Evolutionary conservation across 129 eudicot species (phyloP).

Genomic region (Centrapalus pauciflorus): DNA sequence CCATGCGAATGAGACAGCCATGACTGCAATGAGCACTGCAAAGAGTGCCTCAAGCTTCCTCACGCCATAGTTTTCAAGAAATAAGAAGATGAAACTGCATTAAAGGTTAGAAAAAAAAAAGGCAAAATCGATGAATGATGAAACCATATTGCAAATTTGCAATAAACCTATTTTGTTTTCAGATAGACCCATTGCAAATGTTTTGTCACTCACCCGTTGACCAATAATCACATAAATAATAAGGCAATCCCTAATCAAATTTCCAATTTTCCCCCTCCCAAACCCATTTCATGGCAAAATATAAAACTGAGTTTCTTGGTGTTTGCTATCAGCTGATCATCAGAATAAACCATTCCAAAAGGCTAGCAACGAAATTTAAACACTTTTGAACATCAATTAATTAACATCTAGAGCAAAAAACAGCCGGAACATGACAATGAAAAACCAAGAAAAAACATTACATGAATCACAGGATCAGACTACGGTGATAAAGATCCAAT

Average conservation of each 20-base stretch:
- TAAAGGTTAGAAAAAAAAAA: neutral
- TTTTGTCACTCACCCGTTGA: too few relatives aligned
- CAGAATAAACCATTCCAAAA: too few relatives aligned
- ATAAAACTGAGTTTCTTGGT: too few relatives aligned
- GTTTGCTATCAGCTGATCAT: too few relatives aligned
- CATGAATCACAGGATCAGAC: neutral
- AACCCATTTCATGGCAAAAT: too few relatives aligned
- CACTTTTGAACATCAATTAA: too few relatives aligned
- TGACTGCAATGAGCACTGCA: slow-evolving; percentile 72
- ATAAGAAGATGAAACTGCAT: slow-evolving; percentile 78
- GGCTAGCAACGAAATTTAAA: too few relatives aligned
- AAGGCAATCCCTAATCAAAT: too few relatives aligned
- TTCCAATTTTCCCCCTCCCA: too few relatives aligned
- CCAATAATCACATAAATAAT: too few relatives aligned
- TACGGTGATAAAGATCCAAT: neutral
- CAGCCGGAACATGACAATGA: neutral
- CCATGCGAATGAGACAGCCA: slow-evolving; percentile 95
- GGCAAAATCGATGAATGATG: neutral
- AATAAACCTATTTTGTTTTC: neutral
- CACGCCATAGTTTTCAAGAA: slow-evolving; percentile 91
- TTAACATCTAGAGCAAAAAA: neutral
- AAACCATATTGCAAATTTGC: neutral
- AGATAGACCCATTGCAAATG: too few relatives aligned
- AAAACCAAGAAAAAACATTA: neutral
- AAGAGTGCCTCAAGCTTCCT: slow-evolving; percentile 90